These are phyloP conservation scores for Pelargonium cotyledonis DNA, from an alignment of 441 rosid genomes.

Conservation along the genomic window DNA sequence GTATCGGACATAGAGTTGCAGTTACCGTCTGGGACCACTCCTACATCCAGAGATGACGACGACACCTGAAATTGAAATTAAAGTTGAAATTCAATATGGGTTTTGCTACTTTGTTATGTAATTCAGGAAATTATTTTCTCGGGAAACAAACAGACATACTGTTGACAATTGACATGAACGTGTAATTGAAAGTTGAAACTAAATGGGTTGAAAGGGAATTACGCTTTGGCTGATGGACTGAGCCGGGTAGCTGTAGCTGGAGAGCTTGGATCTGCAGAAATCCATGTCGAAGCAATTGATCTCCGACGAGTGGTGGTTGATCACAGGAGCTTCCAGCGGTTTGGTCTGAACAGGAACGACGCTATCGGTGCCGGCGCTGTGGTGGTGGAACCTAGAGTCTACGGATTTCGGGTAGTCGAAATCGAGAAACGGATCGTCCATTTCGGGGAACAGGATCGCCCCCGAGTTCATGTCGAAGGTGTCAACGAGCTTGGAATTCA, in stretches of 20 bases:
- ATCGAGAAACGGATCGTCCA: conserved; percentile 44
- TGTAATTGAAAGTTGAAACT: no score
- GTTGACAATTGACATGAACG: no score
- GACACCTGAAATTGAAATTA: conserved; percentile 40
- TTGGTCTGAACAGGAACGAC: conserved; percentile 76
- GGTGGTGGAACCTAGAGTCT: conserved; percentile 18
- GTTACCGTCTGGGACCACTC: conserved; percentile 55
- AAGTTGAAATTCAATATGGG: conserved; percentile 2
- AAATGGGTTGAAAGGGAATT: conserved; percentile 16
- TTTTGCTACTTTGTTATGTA: neutral
- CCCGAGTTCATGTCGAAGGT: no score
- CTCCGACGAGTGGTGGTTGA: conserved; percentile 26
- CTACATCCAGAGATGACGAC: conserved; percentile 47
- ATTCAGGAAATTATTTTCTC: no score
- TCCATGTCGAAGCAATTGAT: conserved; percentile 49
- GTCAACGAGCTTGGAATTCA: no score
- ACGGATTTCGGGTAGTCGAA: conserved; percentile 37
- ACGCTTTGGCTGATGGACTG: conserved; percentile 71
- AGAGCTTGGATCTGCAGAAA: conserved; percentile 57
- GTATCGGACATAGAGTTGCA: conserved; percentile 31
- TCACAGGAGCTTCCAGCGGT: conserved; percentile 4
- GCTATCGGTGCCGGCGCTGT: conserved; percentile 38
- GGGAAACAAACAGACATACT: neutral
- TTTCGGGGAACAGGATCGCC: conserved; percentile 33
- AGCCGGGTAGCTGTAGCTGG: conserved; percentile 43